These are phyloP conservation scores for Fomitopsis pulvina DNA, from an alignment of 768 basidiomycete species.

Conservation along the genomic window DNA sequence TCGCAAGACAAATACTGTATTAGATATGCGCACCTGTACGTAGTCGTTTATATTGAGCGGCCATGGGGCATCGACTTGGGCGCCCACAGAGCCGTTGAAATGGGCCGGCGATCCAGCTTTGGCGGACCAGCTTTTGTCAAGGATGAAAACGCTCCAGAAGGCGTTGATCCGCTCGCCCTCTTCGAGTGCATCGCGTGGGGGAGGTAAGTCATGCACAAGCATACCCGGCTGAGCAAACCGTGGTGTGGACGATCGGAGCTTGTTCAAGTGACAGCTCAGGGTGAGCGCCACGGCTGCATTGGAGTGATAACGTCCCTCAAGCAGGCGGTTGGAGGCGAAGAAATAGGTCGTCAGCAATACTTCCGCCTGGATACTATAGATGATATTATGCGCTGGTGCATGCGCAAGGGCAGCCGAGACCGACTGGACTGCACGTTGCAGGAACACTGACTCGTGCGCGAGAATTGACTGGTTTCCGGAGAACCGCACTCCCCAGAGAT, in stretches of 20 bases:
- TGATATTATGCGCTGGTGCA: conserved; percentile 26
- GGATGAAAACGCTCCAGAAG: conserved; percentile 55
- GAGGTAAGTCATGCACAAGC: conserved; percentile 20
- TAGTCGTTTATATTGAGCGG: conserved; percentile 28
- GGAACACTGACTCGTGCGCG: conserved; percentile 30
- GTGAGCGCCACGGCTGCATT: conserved; percentile 35
- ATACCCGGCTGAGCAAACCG: not conserved
- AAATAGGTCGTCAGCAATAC: conserved; percentile 63
- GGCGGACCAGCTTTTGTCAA: conserved; percentile 53
- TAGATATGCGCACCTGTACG: conserved; percentile 22
- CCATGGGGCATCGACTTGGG: conserved; percentile 33
- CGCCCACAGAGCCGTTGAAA: conserved; percentile 38
- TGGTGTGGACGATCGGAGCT: conserved; percentile 13
- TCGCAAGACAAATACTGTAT: conserved; percentile 29
- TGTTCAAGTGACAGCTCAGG: conserved; percentile 20
- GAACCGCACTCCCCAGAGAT: conserved; percentile 24
- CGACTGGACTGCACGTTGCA: conserved; percentile 41
- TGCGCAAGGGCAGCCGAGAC: conserved; percentile 21
- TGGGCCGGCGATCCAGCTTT: conserved; percentile 44
- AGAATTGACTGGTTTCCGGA: conserved; percentile 13
- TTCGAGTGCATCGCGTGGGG: conserved; percentile 37
- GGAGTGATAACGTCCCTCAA: conserved; percentile 50
- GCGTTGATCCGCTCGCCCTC: conserved; percentile 61
- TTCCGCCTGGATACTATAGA: conserved; percentile 27
- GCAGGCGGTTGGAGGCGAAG: conserved; percentile 47